A percentile compares a stretch with the other conserved stretches of the same genome.
Evolutionary conservation across 371 early-diverging fungal species (phyloP).

Genomic region (Parasitella parasitica): DNA sequence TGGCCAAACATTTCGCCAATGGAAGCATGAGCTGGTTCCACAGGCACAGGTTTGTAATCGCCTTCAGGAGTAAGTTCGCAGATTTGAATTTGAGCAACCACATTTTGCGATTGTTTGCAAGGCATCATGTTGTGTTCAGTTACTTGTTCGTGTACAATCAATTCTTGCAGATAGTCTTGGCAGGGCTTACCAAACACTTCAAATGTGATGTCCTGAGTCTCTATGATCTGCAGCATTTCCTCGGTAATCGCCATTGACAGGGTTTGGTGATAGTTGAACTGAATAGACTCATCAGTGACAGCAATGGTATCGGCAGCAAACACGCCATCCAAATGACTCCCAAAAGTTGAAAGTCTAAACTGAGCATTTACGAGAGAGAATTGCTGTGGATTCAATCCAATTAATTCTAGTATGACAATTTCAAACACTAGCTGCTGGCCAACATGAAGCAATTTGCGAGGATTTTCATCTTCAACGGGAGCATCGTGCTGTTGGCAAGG

Average conservation of each 20-base stretch:
- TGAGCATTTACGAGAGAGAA: constrained; percentile 80
- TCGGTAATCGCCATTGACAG: constrained; percentile 52
- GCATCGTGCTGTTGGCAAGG: constrained; percentile 6
- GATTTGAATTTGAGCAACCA: constrained; percentile 61
- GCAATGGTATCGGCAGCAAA: constrained; percentile 14
- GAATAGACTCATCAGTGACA: constrained; percentile 17
- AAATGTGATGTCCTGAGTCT: constrained; percentile 45
- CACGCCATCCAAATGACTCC: constrained; percentile 33
- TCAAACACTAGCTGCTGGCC: constrained; percentile 73
- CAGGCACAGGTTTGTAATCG: constrained; percentile 64
- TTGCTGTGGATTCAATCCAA: constrained; percentile 64
- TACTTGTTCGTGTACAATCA: constrained; percentile 30
- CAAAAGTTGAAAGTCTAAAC: constrained; percentile 70
- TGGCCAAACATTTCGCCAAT: background rate
- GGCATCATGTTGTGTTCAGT: constrained; percentile 68
- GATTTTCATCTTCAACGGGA: constrained; percentile 8
- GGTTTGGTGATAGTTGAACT: constrained; percentile 66
- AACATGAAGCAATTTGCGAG: constrained; percentile 25
- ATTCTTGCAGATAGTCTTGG: constrained; percentile 37
- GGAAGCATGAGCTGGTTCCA: background rate
- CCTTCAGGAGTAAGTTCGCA: constrained; percentile 66
- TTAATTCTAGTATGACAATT: constrained; percentile 64
- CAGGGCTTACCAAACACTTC: constrained; percentile 67
- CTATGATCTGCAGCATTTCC: constrained; percentile 44
- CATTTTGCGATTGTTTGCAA: constrained; percentile 34